These are phyloP conservation scores for Calonectria naviculata DNA, from an alignment of 2,329 filamentous ascomycete species.

Conservation along the genomic window DNA sequence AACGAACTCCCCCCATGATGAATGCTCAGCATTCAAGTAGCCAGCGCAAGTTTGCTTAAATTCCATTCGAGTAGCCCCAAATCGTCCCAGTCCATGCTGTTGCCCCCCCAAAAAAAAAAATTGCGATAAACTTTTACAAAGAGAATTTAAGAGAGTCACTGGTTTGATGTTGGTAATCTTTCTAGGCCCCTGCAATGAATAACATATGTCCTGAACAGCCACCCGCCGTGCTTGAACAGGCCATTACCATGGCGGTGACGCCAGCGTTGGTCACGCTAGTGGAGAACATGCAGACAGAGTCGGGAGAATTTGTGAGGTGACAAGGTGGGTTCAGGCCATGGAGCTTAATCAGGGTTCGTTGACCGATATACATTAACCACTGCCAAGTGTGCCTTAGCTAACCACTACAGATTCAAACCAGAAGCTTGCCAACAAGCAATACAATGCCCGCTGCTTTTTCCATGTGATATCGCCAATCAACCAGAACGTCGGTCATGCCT, in stretches of 20 bases:
- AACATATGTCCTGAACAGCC: background rate
- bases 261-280: background rate
- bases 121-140: no score
- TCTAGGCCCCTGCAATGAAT: background rate
- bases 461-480: no score
- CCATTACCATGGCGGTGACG: background rate
- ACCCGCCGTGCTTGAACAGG: background rate
- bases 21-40: background rate
- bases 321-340: background rate
- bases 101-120: no score
- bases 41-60: no score
- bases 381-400: background rate
- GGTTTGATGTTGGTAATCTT: no score
- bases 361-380: no score
- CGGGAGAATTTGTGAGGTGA: background rate
- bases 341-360: background rate
- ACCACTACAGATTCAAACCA: background rate
- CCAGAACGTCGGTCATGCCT: no score
- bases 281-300: no score
- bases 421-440: conserved; percentile 25
- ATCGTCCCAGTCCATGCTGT: background rate
- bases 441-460: conserved; percentile 29
- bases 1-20: background rate
- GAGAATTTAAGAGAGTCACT: no score
- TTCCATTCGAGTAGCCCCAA: no score